Evolutionary conservation across 768 basidiomycete genomes (phyloP), one percentile per base, ranked within the genome.

Genomic region (Lactifluus piperatus): DNA sequence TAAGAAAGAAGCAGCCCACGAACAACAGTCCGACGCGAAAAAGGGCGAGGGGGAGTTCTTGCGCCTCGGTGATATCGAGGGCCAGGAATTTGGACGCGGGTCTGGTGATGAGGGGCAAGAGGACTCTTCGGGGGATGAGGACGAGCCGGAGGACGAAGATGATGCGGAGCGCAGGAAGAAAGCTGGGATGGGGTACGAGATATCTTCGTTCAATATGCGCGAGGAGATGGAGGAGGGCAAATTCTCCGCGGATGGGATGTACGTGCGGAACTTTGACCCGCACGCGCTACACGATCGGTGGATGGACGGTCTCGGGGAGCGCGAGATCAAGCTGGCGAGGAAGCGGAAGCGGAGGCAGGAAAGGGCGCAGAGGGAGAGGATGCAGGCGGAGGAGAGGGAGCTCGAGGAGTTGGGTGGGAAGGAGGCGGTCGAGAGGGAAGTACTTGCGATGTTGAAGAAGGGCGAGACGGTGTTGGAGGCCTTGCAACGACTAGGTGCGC

Each of bases 221-320:
- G 88, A 91, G 66, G 97, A 99, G 78, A 94, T 98, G 88, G 87
- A 92, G 68, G 95, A 98, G 73, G 97, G 97, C 39, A 91, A 93
- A 69, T 97, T 99, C 75, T 86, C 91, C 5, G 89, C 88, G 60
- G 95, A 98, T 68, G 97, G 97, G 48, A 88, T 73, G 67, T 92
- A 93, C 69, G 83, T 89, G 50, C 85, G 88, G 64, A 80, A 86
- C 11, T 85, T 86, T 69, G 97, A 99, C 71, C 90, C 89, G 1
- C 88, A 94, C 68, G 91, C 86, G 26, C 81, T 87, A 39, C 94
- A 99, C 70, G 97, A 99, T 72, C 81, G 82, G 34, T 99, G 97
- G 97, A 88, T 99, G 82, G 90, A 93, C n/a, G 85, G 83, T 1
- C 64, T 94, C 36, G 86, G 86, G 66, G 93, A 95, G 67, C 78